Evolutionary conservation across 1,284 basidiomycete genomes (phyloP).

Genomic region (Sporisorium sorghi): DNA sequence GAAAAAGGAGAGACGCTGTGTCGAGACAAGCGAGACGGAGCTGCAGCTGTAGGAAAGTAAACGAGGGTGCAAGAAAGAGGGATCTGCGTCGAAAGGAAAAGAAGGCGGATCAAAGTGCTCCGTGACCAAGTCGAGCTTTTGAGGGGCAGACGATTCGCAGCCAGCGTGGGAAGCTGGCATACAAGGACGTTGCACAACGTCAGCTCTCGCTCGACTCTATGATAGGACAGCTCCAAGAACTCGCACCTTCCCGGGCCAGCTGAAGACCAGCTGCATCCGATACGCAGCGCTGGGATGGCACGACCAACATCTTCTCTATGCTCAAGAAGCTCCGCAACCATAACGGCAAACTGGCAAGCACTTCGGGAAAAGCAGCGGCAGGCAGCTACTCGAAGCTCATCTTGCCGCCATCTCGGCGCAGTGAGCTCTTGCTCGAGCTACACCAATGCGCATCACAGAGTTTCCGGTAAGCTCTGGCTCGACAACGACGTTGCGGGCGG

Average conservation of each 20-base stretch:
- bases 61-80: neutral
- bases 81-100: neutral
- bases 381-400: too few species aligned
- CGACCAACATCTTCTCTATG: neutral
- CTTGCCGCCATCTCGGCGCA: neutral
- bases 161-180: neutral
- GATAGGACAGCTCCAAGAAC: neutral
- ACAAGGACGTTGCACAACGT: neutral
- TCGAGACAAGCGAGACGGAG: neutral
- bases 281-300: too few species aligned
- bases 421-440: conserved; percentile 3
- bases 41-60: neutral
- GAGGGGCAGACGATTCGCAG: neutral
- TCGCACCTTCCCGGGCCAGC: neutral
- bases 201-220: neutral
- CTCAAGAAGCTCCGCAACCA: neutral
- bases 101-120: neutral
- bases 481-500: neutral
- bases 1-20: neutral
- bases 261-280: neutral
- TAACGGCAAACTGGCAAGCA: neutral
- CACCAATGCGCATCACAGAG: neutral
- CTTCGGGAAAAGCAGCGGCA: too few species aligned
- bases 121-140: neutral
- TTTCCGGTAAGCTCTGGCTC: neutral